phyloP scores from a whole-genome alignment of 345 rosid genomes.

The Eucalyptus tenuipes region DNA sequence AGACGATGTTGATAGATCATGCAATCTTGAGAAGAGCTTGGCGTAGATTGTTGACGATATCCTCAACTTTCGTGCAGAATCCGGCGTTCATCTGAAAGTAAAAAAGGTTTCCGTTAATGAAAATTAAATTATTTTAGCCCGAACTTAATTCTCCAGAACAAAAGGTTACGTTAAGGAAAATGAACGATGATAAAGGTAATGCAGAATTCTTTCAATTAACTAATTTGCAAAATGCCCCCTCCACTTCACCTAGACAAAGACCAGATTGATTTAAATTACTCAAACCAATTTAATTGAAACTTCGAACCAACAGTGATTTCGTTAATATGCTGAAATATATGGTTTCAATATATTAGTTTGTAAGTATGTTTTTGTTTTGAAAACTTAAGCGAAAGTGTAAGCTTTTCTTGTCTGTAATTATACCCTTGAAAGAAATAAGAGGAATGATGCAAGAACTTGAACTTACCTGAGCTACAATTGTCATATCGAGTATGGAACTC shows the following conservation, averaged over 20 bases:
- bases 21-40: slow-evolving; percentile 1
- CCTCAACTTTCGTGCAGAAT: slow-evolving; percentile 16
- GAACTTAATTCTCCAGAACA: neutral
- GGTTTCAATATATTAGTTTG: neutral
- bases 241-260: neutral
- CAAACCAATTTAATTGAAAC: neutral
- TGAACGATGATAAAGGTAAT: neutral
- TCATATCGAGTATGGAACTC: slow-evolving; percentile 37
- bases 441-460: neutral
- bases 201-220: neutral
- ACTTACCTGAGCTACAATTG: slow-evolving; percentile 57
- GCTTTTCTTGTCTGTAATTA: neutral
- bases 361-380: neutral
- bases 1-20: neutral
- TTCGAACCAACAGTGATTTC: neutral
- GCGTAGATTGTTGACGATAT: slow-evolving; percentile 34
- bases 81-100: slow-evolving; percentile 29
- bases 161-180: neutral
- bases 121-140: neutral
- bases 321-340: neutral
- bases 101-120: neutral
- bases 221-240: neutral
- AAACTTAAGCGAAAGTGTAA: neutral
- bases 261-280: neutral
- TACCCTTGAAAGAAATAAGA: neutral